A percentile compares a stretch with the other conserved stretches of the same genome.
Conservation (phyloP, 805 yeast genomes). For the Saccharomyces kudriavzevii region DNA sequence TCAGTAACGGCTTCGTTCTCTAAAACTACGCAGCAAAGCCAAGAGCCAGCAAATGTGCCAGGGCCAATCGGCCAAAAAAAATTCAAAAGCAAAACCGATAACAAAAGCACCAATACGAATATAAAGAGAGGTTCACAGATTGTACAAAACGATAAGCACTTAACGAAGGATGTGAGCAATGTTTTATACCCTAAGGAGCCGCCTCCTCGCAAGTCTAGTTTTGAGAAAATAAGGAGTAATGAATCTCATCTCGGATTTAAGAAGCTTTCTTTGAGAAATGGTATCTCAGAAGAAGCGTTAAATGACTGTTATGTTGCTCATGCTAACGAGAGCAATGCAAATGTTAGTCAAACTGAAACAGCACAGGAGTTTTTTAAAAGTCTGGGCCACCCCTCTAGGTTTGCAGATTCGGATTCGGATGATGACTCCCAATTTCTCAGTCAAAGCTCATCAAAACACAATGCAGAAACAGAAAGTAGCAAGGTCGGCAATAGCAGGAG, state of each 20-base stretch:
- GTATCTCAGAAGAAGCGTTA: conserved; percentile 5
- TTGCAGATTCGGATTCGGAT: conserved; percentile 60
- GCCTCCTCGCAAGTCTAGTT: conserved; percentile 44
- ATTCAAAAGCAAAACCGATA: background rate
- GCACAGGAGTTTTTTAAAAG: conserved; percentile 4
- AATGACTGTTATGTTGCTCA: conserved; percentile 1
- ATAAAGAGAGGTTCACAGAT: conserved; percentile 14
- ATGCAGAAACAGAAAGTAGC: background rate
- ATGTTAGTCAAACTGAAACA: background rate
- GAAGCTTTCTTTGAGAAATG: conserved; percentile 31
- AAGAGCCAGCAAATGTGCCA: conserved; percentile 1
- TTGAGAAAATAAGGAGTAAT: conserved; percentile 39
- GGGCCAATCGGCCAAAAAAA: background rate
- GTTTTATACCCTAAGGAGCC: conserved; percentile 33
- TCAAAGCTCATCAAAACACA: conserved; percentile 1
- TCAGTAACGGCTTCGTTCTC: background rate
- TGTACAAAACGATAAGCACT: background rate
- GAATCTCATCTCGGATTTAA: conserved; percentile 32
- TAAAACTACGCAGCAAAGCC: conserved; percentile 3
- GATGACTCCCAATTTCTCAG: conserved; percentile 27
- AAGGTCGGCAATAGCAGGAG: background rate
- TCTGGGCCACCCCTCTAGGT: conserved; percentile 42
- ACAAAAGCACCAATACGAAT: conserved; percentile 7
- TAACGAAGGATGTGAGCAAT: conserved; percentile 8
- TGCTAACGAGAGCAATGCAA: background rate